Percentiles rank a stretch among this genome's conserved stretches.
These are phyloP conservation scores for Kwoniella mangroviensis DNA, from an alignment of 768 basidiomycete genomes.

Conservation along the genomic window DNA sequence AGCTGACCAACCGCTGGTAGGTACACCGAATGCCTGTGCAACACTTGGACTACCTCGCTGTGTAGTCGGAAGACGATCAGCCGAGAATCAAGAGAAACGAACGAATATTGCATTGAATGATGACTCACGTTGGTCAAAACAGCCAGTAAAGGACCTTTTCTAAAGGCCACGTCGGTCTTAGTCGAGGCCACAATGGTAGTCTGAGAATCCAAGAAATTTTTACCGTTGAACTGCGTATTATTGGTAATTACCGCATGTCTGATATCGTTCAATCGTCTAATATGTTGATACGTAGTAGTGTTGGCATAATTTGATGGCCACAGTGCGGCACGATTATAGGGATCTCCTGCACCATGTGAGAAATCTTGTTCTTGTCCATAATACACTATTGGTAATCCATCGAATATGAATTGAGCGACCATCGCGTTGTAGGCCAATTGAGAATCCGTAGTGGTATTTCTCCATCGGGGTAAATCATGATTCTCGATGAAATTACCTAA, in stretches of 20 bases:
- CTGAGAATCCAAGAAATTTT: constrained; percentile 42
- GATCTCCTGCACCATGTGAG: constrained; percentile 41
- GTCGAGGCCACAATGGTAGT: constrained; percentile 39
- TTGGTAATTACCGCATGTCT: constrained; percentile 50
- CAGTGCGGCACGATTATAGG: constrained; percentile 51
- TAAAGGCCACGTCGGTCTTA: constrained; percentile 48
- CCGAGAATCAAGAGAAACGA: not conserved
- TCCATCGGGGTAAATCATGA: constrained; percentile 55
- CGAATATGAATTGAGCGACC: constrained; percentile 53
- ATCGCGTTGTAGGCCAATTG: constrained; percentile 54
- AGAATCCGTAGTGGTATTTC: constrained; percentile 49
- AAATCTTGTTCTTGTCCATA: constrained; percentile 56
- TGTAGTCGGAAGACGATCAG: not conserved
- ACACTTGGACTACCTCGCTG: constrained; percentile 44
- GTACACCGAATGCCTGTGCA: constrained; percentile 42
- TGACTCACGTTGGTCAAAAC: constrained; percentile 53
- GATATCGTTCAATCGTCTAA: constrained; percentile 44
- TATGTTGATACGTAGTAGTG: constrained; percentile 50
- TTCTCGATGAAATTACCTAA: constrained; percentile 56
- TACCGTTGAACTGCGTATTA: constrained; percentile 35
- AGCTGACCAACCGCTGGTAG: constrained; percentile 40
- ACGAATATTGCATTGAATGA: too few species aligned
- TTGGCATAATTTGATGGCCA: constrained; percentile 53
- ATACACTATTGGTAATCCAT: constrained; percentile 53
- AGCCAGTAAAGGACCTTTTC: constrained; percentile 52